Percentiles rank a stretch among this genome's conserved stretches.
phyloP scores from a whole-genome alignment of 2,329 filamentous ascomycete species.

The Mycosphaerelloides madeirae region DNA sequence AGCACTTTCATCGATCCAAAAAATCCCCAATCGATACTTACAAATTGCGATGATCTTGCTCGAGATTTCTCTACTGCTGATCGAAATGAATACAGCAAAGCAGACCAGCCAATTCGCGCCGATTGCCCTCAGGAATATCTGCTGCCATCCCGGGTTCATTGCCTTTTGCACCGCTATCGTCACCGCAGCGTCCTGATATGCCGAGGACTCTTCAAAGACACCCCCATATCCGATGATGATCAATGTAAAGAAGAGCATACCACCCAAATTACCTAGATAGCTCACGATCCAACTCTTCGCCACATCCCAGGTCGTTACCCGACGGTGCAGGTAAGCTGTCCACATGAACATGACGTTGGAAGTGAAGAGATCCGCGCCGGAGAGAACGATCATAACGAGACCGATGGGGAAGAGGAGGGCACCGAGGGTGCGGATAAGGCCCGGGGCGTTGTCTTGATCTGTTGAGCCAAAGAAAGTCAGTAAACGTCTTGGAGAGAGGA shows the following conservation, averaged over 20 bases:
- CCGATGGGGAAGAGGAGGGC: constrained; percentile 27
- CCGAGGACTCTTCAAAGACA: constrained; percentile 30
- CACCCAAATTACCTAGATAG: constrained; percentile 30
- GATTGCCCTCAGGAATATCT: constrained; percentile 52
- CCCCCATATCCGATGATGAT: constrained; percentile 29
- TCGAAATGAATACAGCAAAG: constrained; percentile 44
- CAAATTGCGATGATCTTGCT: constrained; percentile 52
- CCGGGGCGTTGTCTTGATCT: constrained; percentile 28
- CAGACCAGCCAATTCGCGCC: constrained; percentile 55
- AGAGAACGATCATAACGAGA: constrained; percentile 30
- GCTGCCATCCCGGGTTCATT: constrained; percentile 45
- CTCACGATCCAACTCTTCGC: constrained; percentile 18
- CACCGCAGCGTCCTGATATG: constrained; percentile 44
- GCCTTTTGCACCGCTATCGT: constrained; percentile 47
- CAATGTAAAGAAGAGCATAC: constrained; percentile 29
- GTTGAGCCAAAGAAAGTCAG: too few species aligned
- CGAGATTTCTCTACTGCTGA: constrained; percentile 47
- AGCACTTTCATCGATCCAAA: neutral
- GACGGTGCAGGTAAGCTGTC: constrained; percentile 20
- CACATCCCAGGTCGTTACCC: constrained; percentile 16
- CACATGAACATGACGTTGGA: constrained; percentile 27
- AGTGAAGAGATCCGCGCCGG: constrained; percentile 31
- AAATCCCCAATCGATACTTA: neutral
- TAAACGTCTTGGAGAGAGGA: too few species aligned
- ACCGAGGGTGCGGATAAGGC: constrained; percentile 29